phyloP scores from a whole-genome alignment of 768 basidiomycete genomes.

The Trametes cingulata region DNA sequence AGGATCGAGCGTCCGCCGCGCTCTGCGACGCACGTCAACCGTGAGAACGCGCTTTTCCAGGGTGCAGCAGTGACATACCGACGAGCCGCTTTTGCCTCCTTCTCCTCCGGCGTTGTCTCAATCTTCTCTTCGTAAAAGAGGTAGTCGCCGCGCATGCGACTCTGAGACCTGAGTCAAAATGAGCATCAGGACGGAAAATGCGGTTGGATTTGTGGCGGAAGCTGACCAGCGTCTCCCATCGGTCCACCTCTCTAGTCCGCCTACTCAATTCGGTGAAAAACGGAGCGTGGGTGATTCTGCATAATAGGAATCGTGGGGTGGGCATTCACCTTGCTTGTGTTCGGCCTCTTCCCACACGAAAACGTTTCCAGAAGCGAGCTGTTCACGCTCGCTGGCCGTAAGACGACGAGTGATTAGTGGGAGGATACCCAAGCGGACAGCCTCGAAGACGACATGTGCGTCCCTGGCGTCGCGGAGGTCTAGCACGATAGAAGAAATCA shows the following conservation, averaged over 20 bases:
- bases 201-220: not conserved
- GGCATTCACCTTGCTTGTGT: slow-evolving; percentile 44
- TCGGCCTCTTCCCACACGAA: slow-evolving; percentile 89
- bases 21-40: slow-evolving; percentile 38
- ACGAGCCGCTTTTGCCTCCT: slow-evolving; percentile 77
- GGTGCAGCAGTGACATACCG: slow-evolving; percentile 44
- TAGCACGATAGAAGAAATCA: slow-evolving; percentile 29
- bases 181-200: not conserved
- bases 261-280: slow-evolving; percentile 30
- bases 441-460: slow-evolving; percentile 75
- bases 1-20: slow-evolving; percentile 61
- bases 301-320: slow-evolving; percentile 24
- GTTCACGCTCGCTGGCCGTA: slow-evolving; percentile 68
- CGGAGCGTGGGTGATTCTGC: slow-evolving; percentile 13
- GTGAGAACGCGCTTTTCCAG: not conserved
- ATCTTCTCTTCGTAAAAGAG: slow-evolving; percentile 85
- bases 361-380: slow-evolving; percentile 69
- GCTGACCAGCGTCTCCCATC: slow-evolving; percentile 76
- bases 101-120: slow-evolving; percentile 77
- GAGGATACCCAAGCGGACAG: slow-evolving; percentile 67
- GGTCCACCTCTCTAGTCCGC: slow-evolving; percentile 70
- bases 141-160: slow-evolving; percentile 81
- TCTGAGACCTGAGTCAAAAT: slow-evolving; percentile 64
- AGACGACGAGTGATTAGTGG: slow-evolving; percentile 73
- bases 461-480: slow-evolving; percentile 81